Base-by-base conservation (phyloP, 768 basidiomycete genomes). In the Lactifluus subvellereus region DNA sequence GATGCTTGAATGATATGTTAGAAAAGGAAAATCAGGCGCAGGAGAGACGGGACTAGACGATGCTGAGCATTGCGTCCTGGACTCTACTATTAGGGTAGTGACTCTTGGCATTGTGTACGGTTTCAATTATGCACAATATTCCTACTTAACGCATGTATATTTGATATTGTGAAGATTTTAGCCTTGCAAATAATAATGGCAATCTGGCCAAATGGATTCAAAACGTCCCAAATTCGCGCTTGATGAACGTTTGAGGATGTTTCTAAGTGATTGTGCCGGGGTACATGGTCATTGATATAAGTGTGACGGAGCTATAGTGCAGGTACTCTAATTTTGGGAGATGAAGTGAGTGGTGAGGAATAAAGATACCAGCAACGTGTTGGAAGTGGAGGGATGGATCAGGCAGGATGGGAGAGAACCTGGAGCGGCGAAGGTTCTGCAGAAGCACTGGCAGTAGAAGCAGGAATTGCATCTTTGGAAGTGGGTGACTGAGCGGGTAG, bases 1-100 rank as follows among this genome's bases (percentile, higher is more conserved):
- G 88, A 60, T 85, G 61, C 42, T 57, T 68, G 45, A 68, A 57
- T 30, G 61, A 63, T 16, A 48, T 68, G 57, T 51, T 68, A 22
- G 65, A 63, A 59, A 59, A 47, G 30, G 64, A 57, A 42, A 57
- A 61, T 35, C 48, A 45, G 33, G 43, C 43, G 7, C 57, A 49
- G 18, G 42, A 47, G 53, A 42, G 13, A 38, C 35, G 35, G 22
- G 45, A 43, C 37, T 38, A 38, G 43, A 49, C 52, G 42, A 57
- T 57, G 65, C 50, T 57, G 61, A 16, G 57, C 57, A 64, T 55
- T 49, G 48, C 35, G 48, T 37, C 52, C 50, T 47, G 58, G 45
- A 59, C 58, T 37, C 58, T 37, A 32, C 20, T 58, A 48, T 48
- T 37, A 48, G 18, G 32, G 37, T 49, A 9, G 43, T 48, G 57